Conservation (phyloP, 768 basidiomycete species). For the Mycena polygramma region DNA sequence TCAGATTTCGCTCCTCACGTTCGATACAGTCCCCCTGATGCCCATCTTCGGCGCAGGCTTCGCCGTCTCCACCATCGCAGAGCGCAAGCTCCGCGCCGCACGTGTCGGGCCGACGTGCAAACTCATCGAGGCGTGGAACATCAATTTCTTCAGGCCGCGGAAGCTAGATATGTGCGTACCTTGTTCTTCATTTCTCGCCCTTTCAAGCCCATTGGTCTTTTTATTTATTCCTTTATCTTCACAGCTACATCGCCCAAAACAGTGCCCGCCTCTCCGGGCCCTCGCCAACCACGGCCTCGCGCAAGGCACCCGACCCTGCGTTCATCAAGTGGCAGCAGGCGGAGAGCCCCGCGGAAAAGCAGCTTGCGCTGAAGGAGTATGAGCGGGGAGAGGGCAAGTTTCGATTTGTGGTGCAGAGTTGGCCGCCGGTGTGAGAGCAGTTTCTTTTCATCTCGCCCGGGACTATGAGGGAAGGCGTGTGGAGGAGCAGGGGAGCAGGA, state of each 20-base stretch:
- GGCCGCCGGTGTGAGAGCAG: slow-evolving; percentile 22
- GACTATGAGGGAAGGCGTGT: too few relatives aligned
- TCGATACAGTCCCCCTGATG: slow-evolving; percentile 32
- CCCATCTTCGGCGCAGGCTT: slow-evolving; percentile 34
- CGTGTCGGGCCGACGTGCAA: slow-evolving; percentile 36
- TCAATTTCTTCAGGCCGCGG: slow-evolving; percentile 35
- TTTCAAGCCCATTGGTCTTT: slow-evolving; percentile 15
- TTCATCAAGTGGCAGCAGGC: slow-evolving; percentile 34
- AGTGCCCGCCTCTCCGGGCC: slow-evolving; percentile 29
- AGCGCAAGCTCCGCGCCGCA: slow-evolving; percentile 34
- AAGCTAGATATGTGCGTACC: slow-evolving; percentile 29
- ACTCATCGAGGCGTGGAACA: slow-evolving; percentile 34
- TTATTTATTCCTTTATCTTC: background rate
- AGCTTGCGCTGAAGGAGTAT: slow-evolving; percentile 32
- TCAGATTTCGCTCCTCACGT: slow-evolving; percentile 11
- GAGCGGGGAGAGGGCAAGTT: slow-evolving; percentile 34
- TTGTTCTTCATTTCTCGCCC: slow-evolving; percentile 8
- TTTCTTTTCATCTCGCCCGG: too few relatives aligned
- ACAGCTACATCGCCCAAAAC: slow-evolving; percentile 31
- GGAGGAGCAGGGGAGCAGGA: too few relatives aligned
- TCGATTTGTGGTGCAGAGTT: slow-evolving; percentile 31
- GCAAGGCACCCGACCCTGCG: slow-evolving; percentile 29
- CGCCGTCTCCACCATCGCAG: slow-evolving; percentile 31
- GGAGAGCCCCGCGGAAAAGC: slow-evolving; percentile 18
- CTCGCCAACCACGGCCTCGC: slow-evolving; percentile 29